Conservation (phyloP, 495 filamentous ascomycete species). For the Staphylotrichum tortipilum region DNA sequence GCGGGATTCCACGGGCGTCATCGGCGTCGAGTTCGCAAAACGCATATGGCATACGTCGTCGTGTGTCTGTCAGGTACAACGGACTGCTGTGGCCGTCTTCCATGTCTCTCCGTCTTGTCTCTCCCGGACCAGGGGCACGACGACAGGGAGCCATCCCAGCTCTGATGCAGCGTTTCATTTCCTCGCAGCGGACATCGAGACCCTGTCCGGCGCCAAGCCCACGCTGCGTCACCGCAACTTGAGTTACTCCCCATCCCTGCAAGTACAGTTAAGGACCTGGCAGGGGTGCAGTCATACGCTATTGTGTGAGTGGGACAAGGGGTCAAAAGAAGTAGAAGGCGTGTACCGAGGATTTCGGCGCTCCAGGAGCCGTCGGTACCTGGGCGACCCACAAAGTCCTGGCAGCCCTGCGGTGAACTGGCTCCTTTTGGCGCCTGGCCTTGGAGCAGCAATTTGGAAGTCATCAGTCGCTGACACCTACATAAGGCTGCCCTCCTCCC, state of each 20-base stretch:
- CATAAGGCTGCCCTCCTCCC: constrained; percentile 38
- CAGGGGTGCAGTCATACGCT: constrained; percentile 2
- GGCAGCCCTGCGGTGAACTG: constrained; percentile 28
- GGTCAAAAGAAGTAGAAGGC: constrained; percentile 11
- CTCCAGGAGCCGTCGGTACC: constrained; percentile 17
- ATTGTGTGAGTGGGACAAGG: neutral
- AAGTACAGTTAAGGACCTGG: constrained; percentile 16
- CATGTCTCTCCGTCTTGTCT: too few relatives aligned
- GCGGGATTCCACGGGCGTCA: neutral
- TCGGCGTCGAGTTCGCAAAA: neutral
- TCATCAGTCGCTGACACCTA: constrained; percentile 26
- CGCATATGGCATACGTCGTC: constrained; percentile 8
- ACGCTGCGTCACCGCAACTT: constrained; percentile 36
- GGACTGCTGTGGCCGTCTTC: too few relatives aligned
- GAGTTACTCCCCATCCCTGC: constrained; percentile 1
- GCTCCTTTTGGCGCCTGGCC: constrained; percentile 11
- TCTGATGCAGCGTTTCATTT: constrained; percentile 26
- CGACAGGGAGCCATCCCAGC: constrained; percentile 18
- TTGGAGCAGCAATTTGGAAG: constrained; percentile 26
- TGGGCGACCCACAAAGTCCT: constrained; percentile 18
- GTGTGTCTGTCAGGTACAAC: too few relatives aligned
- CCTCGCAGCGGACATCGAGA: constrained; percentile 19
- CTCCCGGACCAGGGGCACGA: constrained; percentile 14
- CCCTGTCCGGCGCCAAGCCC: constrained; percentile 22
- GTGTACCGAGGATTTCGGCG: constrained; percentile 15